Evolutionary conservation across 148 eudicot species (phyloP).

Genomic region (Camellia sinensis): DNA sequence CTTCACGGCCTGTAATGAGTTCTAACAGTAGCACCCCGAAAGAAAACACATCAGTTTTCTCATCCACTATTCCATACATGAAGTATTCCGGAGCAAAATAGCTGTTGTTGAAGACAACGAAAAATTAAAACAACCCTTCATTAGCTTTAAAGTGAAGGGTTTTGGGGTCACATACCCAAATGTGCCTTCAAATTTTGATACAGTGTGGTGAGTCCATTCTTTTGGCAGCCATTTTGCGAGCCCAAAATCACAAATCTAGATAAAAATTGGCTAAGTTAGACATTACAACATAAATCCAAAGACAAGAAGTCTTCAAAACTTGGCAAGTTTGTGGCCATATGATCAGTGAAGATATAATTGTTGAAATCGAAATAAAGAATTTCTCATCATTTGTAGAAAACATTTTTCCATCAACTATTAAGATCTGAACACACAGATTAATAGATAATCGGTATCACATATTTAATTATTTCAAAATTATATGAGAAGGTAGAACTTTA

Average conservation of each 20-base stretch:
- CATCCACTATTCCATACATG: constrained; percentile 91
- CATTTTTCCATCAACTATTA: too few species aligned
- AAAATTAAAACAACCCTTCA: constrained; percentile 5
- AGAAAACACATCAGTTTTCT: constrained; percentile 81
- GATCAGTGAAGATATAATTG: not conserved
- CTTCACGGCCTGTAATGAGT: constrained; percentile 74
- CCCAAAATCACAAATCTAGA: constrained; percentile 91
- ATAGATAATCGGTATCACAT: too few species aligned
- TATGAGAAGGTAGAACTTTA: too few species aligned
- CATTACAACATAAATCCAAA: not conserved
- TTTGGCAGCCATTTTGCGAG: constrained; percentile 90
- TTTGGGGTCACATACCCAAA: constrained; percentile 58
- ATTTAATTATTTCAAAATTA: too few species aligned
- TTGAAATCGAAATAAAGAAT: too few species aligned
- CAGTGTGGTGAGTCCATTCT: constrained; percentile 70
- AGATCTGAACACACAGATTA: too few species aligned
- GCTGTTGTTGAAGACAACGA: constrained; percentile 37
- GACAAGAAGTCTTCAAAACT: not conserved
- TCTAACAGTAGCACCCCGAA: constrained; percentile 90
- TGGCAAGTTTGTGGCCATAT: not conserved
- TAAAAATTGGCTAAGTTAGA: not conserved
- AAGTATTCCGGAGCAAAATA: constrained; percentile 95
- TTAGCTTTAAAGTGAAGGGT: constrained; percentile 1
- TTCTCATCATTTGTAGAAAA: too few species aligned
- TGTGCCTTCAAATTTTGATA: constrained; percentile 82